Evolutionary conservation across 495 filamentous ascomycete genomes (phyloP).

Genomic region (Xylaria cubensis): DNA sequence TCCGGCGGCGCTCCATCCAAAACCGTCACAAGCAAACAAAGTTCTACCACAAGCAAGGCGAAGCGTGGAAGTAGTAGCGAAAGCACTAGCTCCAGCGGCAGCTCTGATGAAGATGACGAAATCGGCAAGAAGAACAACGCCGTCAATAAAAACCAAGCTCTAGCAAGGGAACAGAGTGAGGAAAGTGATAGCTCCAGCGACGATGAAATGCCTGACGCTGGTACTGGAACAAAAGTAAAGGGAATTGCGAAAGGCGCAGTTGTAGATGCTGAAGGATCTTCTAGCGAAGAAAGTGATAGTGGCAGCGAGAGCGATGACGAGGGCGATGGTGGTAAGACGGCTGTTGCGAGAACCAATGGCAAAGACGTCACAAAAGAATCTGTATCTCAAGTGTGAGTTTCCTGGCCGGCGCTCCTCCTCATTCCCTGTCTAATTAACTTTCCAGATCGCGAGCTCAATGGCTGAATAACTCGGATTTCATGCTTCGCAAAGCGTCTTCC

Average conservation of each 20-base stretch:
- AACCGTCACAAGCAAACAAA: constrained; percentile 15
- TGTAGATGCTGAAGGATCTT: neutral
- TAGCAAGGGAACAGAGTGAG: constrained; percentile 4
- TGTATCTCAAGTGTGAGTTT: constrained; percentile 33
- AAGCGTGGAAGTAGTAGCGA: constrained; percentile 36
- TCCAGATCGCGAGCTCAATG: constrained; percentile 34
- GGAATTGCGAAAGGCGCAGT: neutral
- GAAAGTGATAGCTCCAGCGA: constrained; percentile 32
- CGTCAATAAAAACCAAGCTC: neutral
- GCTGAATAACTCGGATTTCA: constrained; percentile 42
- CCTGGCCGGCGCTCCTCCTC: neutral
- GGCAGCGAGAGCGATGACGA: constrained; percentile 43
- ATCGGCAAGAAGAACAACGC: neutral
- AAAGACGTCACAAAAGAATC: constrained; percentile 24
- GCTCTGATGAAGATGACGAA: constrained; percentile 28
- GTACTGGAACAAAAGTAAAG: constrained; percentile 4
- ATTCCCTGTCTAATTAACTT: constrained; percentile 10
- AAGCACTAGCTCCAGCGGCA: constrained; percentile 36
- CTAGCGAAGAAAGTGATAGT: constrained; percentile 32
- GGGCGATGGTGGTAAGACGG: constrained; percentile 33
- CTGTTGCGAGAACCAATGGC: constrained; percentile 39
- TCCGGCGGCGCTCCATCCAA: constrained; percentile 31
- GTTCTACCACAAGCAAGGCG: constrained; percentile 16
- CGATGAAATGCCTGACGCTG: constrained; percentile 13
- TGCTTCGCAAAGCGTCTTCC: constrained; percentile 44